phyloP scores from a whole-genome alignment of 2,329 filamentous ascomycete genomes.

The Beauveria caledonica region DNA sequence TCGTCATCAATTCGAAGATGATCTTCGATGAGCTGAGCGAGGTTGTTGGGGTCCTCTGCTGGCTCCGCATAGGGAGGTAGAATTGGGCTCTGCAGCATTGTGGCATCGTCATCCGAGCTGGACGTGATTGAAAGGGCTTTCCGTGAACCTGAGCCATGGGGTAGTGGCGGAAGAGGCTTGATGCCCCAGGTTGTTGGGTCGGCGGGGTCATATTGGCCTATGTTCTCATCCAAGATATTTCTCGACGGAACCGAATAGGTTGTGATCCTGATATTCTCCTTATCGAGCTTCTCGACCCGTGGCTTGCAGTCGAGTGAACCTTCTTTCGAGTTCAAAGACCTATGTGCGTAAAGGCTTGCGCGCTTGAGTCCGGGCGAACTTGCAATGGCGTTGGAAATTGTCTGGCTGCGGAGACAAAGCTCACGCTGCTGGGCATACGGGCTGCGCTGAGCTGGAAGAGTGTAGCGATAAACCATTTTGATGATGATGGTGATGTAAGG shows the following conservation, averaged over 20 bases:
- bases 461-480: constrained; percentile 13
- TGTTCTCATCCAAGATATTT: not conserved
- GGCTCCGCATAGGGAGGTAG: not conserved
- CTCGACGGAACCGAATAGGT: not conserved
- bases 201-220: constrained; percentile 2
- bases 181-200: constrained; percentile 13
- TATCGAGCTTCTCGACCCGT: not conserved
- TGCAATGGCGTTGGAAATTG: constrained; percentile 8
- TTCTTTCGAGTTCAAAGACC: not conserved
- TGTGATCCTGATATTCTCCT: constrained; percentile 8
- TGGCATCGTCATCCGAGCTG: constrained; percentile 9
- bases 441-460: constrained; percentile 8
- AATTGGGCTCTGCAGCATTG: constrained; percentile 9
- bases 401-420: constrained; percentile 4
- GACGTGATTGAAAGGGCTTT: not conserved
- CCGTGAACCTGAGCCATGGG: not conserved
- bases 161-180: constrained; percentile 13
- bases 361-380: constrained; percentile 4
- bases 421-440: constrained; percentile 1
- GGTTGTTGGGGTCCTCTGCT: constrained; percentile 10
- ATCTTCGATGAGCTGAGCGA: constrained; percentile 16
- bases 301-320: not conserved
- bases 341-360: not conserved
- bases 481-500: constrained; percentile 1
- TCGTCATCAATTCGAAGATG: constrained; percentile 8